Evolutionary conservation across 352 stramenopile species (phyloP).

Genomic region (Phytopythium vexans): DNA sequence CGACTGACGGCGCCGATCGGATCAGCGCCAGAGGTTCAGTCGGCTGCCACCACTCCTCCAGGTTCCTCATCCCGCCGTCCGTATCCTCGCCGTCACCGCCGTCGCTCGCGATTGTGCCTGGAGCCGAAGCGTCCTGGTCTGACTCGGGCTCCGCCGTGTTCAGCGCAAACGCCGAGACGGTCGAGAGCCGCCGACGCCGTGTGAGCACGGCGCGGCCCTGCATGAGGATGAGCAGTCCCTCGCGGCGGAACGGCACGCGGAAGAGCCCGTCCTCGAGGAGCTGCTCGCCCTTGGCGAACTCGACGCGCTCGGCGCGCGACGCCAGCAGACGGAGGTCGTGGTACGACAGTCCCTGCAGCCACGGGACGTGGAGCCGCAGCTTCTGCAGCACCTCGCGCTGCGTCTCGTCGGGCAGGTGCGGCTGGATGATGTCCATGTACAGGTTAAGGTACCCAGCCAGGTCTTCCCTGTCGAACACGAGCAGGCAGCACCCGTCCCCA

Average conservation of each 20-base stretch:
- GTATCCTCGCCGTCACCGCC: neutral
- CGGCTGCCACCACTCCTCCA: slow-evolving; percentile 30
- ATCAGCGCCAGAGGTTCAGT: slow-evolving; percentile 28
- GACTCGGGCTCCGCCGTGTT: no score
- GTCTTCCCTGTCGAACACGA: slow-evolving; percentile 53
- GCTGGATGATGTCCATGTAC: slow-evolving; percentile 66
- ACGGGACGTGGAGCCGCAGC: slow-evolving; percentile 38
- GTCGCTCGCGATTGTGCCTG: neutral
- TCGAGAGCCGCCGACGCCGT: no score
- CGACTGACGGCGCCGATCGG: slow-evolving; percentile 6
- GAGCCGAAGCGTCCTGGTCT: no score
- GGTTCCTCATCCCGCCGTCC: neutral
- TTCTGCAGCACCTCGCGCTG: slow-evolving; percentile 47
- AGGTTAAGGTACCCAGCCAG: slow-evolving; percentile 53
- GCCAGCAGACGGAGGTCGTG: slow-evolving; percentile 52
- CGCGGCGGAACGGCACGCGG: slow-evolving; percentile 2
- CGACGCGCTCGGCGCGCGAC: slow-evolving; percentile 32
- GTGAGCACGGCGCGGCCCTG: slow-evolving; percentile 10
- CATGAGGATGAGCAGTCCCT: neutral
- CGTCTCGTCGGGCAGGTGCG: slow-evolving; percentile 51
- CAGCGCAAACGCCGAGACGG: no score
- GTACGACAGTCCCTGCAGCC: slow-evolving; percentile 37
- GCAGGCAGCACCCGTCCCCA: slow-evolving; percentile 21
- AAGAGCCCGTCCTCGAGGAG: slow-evolving; percentile 41
- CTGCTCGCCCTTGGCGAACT: slow-evolving; percentile 37